Conservation (phyloP, 2,329 filamentous ascomycete genomes). For the Bipolaris bicolor region DNA sequence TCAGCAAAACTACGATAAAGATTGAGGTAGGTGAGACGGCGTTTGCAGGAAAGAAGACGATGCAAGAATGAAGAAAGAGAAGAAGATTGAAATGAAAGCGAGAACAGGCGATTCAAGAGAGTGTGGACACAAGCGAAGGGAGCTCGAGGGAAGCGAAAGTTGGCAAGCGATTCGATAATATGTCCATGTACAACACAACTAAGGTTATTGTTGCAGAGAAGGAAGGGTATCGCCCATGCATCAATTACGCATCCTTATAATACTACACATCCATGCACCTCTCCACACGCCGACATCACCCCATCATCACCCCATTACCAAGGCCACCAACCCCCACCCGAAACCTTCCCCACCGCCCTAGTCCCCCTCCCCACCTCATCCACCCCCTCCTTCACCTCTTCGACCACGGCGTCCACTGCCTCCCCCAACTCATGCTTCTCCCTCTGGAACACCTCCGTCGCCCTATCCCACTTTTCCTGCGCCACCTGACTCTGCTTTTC, state of each 20-base stretch:
- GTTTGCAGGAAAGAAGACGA: background rate
- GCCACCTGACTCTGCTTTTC: slow-evolving; percentile 19
- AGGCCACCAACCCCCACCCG: slow-evolving; percentile 34
- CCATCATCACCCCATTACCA: slow-evolving; percentile 20
- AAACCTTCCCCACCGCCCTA: slow-evolving; percentile 20
- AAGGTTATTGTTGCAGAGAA: background rate
- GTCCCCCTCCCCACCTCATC: slow-evolving; percentile 22
- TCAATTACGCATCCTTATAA: slow-evolving; percentile 1
- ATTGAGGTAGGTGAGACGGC: background rate
- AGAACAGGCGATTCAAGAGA: background rate
- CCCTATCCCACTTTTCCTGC: slow-evolving; percentile 13
- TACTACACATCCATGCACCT: background rate
- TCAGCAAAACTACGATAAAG: background rate
- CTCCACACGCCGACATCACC: background rate
- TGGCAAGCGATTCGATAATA: background rate
- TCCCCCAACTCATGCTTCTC: slow-evolving; percentile 17
- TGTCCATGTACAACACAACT: background rate
- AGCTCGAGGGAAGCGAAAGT: background rate
- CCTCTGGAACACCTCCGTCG: slow-evolving; percentile 16
- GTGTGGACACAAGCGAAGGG: background rate
- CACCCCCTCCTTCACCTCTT: slow-evolving; percentile 23
- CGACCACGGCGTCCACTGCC: slow-evolving; percentile 18
- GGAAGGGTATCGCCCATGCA: slow-evolving; percentile 7
- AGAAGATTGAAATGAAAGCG: background rate
- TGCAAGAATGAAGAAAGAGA: background rate